A percentile compares a stretch with the other conserved stretches of the same genome.
phyloP scores from a whole-genome alignment of 805 yeast genomes.

The Hemisphaericaspora nanyangensis region DNA sequence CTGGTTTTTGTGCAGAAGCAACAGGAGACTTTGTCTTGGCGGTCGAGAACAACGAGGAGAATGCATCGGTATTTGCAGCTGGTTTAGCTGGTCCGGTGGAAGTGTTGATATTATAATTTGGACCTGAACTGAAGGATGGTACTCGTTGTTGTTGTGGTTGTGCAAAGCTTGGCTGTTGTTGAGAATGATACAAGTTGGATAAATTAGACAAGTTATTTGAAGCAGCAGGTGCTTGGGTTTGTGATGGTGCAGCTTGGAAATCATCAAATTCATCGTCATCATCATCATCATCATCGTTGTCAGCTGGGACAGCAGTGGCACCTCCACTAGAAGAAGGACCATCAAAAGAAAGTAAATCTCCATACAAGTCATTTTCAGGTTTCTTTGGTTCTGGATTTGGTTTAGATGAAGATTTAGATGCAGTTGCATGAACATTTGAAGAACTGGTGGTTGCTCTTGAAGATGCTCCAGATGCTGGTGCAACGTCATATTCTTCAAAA shows the following conservation, averaged over 20 bases:
- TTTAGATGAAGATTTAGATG: constrained; percentile 16
- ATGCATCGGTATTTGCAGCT: constrained; percentile 55
- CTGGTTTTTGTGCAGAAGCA: constrained; percentile 12
- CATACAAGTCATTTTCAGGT: constrained; percentile 47
- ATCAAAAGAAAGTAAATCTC: constrained; percentile 44
- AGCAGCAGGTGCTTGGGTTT: constrained; percentile 9
- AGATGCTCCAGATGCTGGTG: constrained; percentile 15
- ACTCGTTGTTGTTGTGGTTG: constrained; percentile 11
- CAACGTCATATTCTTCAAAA: constrained; percentile 63
- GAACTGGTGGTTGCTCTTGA: constrained; percentile 36
- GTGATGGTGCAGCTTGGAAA: constrained; percentile 66
- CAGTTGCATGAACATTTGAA: constrained; percentile 29
- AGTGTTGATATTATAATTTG: constrained; percentile 14
- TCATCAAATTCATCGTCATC: constrained; percentile 45
- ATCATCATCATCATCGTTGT: constrained; percentile 11
- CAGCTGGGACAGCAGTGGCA: constrained; percentile 14
- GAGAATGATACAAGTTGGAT: constrained; percentile 19
- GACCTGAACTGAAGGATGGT: constrained; percentile 7
- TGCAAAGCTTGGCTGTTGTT: constrained; percentile 12
- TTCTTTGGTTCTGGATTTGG: constrained; percentile 25
- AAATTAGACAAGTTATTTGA: constrained; percentile 14
- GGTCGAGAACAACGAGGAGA: constrained; percentile 62
- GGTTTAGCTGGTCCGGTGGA: constrained; percentile 39
- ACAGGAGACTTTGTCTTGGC: constrained; percentile 49
- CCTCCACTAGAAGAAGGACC: constrained; percentile 20